These are phyloP conservation scores for Lathyrus sativus DNA, from an alignment of 306 rosid genomes.

Conservation along the genomic window DNA sequence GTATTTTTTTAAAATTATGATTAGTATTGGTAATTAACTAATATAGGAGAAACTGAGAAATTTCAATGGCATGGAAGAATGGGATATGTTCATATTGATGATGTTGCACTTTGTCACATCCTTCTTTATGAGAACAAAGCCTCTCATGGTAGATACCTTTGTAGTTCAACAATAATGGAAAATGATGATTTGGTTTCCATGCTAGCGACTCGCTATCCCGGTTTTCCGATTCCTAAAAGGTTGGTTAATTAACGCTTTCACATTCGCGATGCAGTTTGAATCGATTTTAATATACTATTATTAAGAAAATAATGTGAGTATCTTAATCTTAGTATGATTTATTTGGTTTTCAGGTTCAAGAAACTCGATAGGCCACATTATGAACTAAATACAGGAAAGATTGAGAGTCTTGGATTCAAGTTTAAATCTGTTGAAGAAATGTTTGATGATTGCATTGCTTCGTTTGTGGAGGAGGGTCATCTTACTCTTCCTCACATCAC, in stretches of 20 bases:
- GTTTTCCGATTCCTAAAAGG: slow-evolving; percentile 70
- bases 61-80: slow-evolving; percentile 74
- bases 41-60: slow-evolving; percentile 63
- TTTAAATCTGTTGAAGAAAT: slow-evolving; percentile 69
- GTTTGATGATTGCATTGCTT: slow-evolving; percentile 81
- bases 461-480: slow-evolving; percentile 56
- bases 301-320: background rate
- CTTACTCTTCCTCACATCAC: slow-evolving; percentile 25
- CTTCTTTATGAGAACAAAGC: slow-evolving; percentile 58
- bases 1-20: background rate
- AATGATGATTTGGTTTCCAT: slow-evolving; percentile 53
- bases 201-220: slow-evolving; percentile 58
- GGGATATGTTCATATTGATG: slow-evolving; percentile 87
- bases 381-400: slow-evolving; percentile 55
- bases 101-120: slow-evolving; percentile 71
- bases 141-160: slow-evolving; percentile 68
- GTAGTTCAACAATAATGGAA: slow-evolving; percentile 62
- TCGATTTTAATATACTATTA: too few species aligned
- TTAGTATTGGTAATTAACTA: background rate
- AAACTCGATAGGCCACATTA: slow-evolving; percentile 55
- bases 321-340: background rate
- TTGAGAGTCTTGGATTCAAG: slow-evolving; percentile 62
- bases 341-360: slow-evolving; percentile 55
- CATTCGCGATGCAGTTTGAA: too few species aligned
- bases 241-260: slow-evolving; percentile 11